Evolutionary conservation across 345 rosid genomes (phyloP).

Genomic region (Linum lewisii): DNA sequence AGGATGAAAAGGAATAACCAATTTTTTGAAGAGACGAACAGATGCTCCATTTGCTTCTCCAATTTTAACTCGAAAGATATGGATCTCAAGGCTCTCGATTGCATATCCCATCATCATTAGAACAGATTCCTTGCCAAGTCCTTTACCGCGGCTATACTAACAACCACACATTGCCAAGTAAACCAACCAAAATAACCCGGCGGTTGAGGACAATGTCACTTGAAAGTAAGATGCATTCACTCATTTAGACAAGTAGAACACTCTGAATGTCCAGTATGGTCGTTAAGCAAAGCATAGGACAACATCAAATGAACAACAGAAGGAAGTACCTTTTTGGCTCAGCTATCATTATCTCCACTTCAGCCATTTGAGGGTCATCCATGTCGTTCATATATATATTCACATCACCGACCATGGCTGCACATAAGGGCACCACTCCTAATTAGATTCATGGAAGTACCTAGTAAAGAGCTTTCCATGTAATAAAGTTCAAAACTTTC

Average conservation of each 20-base stretch:
- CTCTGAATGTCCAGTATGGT: no score
- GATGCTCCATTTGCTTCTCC: slow-evolving; percentile 76
- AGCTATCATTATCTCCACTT: slow-evolving; percentile 91
- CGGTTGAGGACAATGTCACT: no score
- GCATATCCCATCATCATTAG: slow-evolving; percentile 87
- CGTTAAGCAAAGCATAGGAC: not conserved
- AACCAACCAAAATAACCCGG: no score
- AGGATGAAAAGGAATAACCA: slow-evolving; percentile 36
- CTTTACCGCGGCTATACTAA: slow-evolving; percentile 86
- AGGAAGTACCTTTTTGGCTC: slow-evolving; percentile 58
- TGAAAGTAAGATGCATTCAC: no score
- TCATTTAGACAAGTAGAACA: no score
- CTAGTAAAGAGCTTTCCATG: not conserved
- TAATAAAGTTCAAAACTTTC: not conserved
- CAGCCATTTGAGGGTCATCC: slow-evolving; percentile 70
- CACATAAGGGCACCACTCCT: not conserved
- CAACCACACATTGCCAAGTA: slow-evolving; percentile 24
- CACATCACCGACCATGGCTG: slow-evolving; percentile 94
- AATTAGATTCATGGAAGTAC: no score
- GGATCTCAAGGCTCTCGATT: slow-evolving; percentile 48
- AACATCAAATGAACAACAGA: slow-evolving; percentile 2
- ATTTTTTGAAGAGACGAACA: slow-evolving; percentile 56
- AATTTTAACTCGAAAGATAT: slow-evolving; percentile 58
- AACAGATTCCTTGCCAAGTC: slow-evolving; percentile 82
- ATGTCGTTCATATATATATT: slow-evolving; percentile 88